These are phyloP conservation scores for Penicillium atrosanguineum DNA, from an alignment of 495 filamentous ascomycete genomes.

Conservation along the genomic window DNA sequence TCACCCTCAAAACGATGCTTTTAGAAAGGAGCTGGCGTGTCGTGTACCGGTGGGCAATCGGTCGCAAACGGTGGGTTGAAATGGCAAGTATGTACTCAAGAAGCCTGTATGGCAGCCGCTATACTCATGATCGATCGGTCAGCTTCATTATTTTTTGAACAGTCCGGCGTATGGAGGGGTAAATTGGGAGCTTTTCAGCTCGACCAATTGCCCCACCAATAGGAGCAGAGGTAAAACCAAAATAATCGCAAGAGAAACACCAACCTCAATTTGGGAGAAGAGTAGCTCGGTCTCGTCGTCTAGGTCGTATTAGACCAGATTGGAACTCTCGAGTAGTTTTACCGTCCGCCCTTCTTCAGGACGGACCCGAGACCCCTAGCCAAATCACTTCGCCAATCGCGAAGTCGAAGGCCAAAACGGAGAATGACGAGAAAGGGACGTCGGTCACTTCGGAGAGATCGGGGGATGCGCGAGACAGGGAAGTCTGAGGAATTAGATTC, in stretches of 20 bases:
- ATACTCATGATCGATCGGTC: conserved; percentile 6
- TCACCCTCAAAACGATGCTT: not conserved
- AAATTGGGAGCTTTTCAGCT: conserved; percentile 14
- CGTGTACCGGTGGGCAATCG: conserved; percentile 14
- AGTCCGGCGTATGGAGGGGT: conserved; percentile 20
- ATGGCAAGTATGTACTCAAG: conserved; percentile 19
- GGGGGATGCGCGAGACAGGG: conserved; percentile 7
- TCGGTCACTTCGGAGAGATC: conserved; percentile 11
- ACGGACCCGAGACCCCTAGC: conserved; percentile 56
- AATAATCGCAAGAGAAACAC: conserved; percentile 1
- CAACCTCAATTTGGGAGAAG: conserved; percentile 17
- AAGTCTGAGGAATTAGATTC: conserved; percentile 11
- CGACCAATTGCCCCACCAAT: conserved; percentile 20
- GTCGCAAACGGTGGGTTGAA: conserved; percentile 21
- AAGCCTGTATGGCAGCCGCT: conserved; percentile 18
- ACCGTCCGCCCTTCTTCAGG: conserved; percentile 61
- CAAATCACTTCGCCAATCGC: conserved; percentile 43
- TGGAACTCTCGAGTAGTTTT: conserved; percentile 32
- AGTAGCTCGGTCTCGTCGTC: conserved; percentile 8
- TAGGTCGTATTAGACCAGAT: conserved; percentile 8
- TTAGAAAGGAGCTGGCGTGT: conserved; percentile 7
- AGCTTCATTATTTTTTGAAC: conserved; percentile 12
- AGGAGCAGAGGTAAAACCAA: not conserved
- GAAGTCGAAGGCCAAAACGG: conserved; percentile 23
- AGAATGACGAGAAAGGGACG: conserved; percentile 4